These are phyloP conservation scores for Cryomyces antarcticus DNA, from an alignment of 495 filamentous ascomycete genomes.

Conservation along the genomic window DNA sequence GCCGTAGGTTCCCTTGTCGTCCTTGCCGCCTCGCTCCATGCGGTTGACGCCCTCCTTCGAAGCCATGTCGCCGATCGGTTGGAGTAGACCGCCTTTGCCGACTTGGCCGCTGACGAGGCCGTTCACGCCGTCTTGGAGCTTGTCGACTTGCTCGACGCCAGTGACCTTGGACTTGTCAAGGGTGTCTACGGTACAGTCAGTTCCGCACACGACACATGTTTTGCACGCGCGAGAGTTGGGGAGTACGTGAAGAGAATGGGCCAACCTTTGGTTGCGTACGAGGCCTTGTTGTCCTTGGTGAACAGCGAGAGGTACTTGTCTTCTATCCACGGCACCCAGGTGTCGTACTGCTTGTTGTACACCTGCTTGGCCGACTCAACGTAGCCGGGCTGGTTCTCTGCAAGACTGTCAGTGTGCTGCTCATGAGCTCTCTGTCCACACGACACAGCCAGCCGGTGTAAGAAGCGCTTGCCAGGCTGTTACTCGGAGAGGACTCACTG, in stretches of 20 bases:
- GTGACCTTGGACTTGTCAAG: constrained; percentile 48
- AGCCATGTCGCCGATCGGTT: constrained; percentile 35
- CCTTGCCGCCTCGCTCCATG: constrained; percentile 38
- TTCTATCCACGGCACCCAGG: constrained; percentile 58
- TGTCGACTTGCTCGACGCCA: constrained; percentile 36
- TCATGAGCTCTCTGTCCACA: too few relatives aligned
- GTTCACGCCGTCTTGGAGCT: constrained; percentile 40
- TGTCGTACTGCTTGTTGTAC: constrained; percentile 47
- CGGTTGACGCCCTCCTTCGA: constrained; percentile 47
- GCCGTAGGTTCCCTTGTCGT: constrained; percentile 31
- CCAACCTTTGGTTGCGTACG: constrained; percentile 39
- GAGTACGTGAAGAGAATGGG: constrained; percentile 1
- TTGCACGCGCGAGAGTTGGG: not conserved
- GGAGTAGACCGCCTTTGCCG: constrained; percentile 39
- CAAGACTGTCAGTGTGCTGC: too few relatives aligned
- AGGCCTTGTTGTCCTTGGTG: constrained; percentile 51
- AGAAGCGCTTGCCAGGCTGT: too few relatives aligned
- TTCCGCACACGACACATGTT: too few relatives aligned
- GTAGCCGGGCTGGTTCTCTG: not conserved
- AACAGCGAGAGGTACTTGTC: constrained; percentile 50
- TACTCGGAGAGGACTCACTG: too few relatives aligned
- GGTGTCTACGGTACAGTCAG: constrained; percentile 24
- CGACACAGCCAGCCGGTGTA: too few relatives aligned
- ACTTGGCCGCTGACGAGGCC: constrained; percentile 36
- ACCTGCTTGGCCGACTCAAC: constrained; percentile 33